Percentiles rank a stretch among this genome's conserved stretches.
phyloP scores from a whole-genome alignment of 2,329 filamentous ascomycete genomes.

The Pseudogymnoascus sp. region DNA sequence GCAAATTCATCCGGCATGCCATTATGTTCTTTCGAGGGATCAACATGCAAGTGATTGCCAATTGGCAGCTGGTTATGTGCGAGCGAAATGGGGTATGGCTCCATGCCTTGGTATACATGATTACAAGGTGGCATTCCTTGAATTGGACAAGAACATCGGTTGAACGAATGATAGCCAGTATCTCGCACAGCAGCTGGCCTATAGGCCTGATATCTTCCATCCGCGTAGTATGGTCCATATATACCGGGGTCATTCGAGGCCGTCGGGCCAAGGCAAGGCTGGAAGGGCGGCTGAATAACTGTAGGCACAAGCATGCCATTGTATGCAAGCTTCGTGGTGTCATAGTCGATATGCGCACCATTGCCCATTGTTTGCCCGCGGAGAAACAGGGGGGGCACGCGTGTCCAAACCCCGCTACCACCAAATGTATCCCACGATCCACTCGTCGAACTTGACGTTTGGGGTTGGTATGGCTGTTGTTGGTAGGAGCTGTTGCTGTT shows the following conservation, averaged over 20 bases:
- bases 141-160: background rate
- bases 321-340: constrained; percentile 24
- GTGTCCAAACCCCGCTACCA: constrained; percentile 6
- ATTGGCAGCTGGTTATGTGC: background rate
- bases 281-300: constrained; percentile 51
- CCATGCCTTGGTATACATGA: constrained; percentile 1
- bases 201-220: constrained; percentile 49
- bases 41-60: background rate
- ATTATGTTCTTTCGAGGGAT: background rate
- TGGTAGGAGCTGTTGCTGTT: background rate
- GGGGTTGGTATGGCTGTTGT: background rate
- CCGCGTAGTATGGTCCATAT: constrained; percentile 57
- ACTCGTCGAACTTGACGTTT: background rate
- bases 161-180: constrained; percentile 33
- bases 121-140: constrained; percentile 2
- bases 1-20: background rate
- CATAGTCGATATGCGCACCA: background rate
- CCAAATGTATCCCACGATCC: background rate
- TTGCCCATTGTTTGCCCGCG: constrained; percentile 4
- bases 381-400: background rate
- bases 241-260: constrained; percentile 49
- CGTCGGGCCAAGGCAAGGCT: constrained; percentile 50
- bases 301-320: constrained; percentile 46
- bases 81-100: constrained; percentile 6
- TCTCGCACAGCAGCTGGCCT: constrained; percentile 51